Conservation (phyloP, 441 rosid genomes). For the Iberis amara region DNA sequence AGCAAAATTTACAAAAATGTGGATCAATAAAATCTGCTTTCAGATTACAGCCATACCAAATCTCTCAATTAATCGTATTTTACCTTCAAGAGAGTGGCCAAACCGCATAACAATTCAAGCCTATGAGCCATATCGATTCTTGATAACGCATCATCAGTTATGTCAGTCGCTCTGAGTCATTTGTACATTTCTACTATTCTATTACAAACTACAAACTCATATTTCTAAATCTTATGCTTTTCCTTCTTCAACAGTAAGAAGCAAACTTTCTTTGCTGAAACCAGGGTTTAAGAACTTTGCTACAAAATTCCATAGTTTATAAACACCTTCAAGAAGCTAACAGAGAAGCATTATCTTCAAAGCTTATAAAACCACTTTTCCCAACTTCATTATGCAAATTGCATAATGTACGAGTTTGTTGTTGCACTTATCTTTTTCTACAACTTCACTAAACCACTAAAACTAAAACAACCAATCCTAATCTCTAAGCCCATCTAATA, state of each 20-base stretch:
- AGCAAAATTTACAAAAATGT: constrained; percentile 4
- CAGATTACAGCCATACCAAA: constrained; percentile 24
- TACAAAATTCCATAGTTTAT: constrained; percentile 80
- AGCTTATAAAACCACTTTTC: constrained; percentile 63
- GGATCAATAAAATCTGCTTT: constrained; percentile 13
- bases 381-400: no score
- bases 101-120: constrained; percentile 3
- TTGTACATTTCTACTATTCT: constrained; percentile 8
- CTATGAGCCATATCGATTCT: constrained; percentile 8
- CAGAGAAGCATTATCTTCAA: constrained; percentile 93
- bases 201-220: constrained; percentile 23
- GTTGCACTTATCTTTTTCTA: no score
- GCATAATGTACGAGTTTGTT: no score
- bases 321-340: constrained; percentile 86
- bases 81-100: constrained; percentile 9
- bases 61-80: constrained; percentile 7
- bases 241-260: constrained; percentile 73
- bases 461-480: no score
- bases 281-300: constrained; percentile 79
- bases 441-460: no score
- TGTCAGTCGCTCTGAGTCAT: constrained; percentile 22
- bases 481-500: no score
- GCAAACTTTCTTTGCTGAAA: constrained; percentile 58
- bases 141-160: constrained; percentile 10
- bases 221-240: constrained; percentile 42